Evolutionary conservation across 208 protist species (phyloP).

Genomic region (Trypanosoma rangeli): DNA sequence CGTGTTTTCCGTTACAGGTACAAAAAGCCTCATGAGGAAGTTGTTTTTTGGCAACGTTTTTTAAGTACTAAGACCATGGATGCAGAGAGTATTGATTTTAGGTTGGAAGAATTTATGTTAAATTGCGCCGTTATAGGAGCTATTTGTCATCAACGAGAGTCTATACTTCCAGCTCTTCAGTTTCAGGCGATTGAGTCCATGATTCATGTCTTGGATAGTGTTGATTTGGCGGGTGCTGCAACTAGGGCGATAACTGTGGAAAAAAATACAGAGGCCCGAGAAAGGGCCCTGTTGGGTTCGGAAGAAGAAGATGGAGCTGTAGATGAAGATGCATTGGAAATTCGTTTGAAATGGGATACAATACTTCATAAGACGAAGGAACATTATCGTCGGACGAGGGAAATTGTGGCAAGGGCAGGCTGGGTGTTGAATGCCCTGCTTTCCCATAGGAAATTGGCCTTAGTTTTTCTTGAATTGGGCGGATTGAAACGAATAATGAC

Average conservation of each 20-base stretch:
- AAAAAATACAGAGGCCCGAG: conserved; percentile 21
- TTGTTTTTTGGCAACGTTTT: conserved; percentile 62
- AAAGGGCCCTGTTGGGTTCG: conserved; percentile 20
- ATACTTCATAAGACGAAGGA: conserved; percentile 28
- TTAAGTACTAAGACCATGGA: conserved; percentile 47
- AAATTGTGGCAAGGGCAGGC: conserved; percentile 55
- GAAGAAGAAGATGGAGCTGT: conserved; percentile 25
- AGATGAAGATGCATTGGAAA: conserved; percentile 35
- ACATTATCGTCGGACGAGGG: conserved; percentile 40
- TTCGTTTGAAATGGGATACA: conserved; percentile 35
- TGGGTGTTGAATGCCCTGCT: conserved; percentile 82
- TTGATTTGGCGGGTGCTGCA: conserved; percentile 38
- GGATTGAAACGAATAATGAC: conserved; percentile 59
- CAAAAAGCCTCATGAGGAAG: conserved; percentile 51
- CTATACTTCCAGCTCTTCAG: conserved; percentile 65
- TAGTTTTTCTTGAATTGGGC: conserved; percentile 71
- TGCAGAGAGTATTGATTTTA: conserved; percentile 41
- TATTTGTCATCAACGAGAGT: conserved; percentile 72
- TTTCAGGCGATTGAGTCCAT: conserved; percentile 76
- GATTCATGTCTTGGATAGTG: conserved; percentile 63
- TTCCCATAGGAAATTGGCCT: conserved; percentile 72
- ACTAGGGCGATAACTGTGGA: conserved; percentile 15
- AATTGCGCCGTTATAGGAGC: conserved; percentile 60
- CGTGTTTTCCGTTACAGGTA: conserved; percentile 75
- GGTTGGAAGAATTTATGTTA: conserved; percentile 67